These are phyloP conservation scores for Tilletia indica DNA, from an alignment of 1,284 basidiomycete species.

Conservation along the genomic window DNA sequence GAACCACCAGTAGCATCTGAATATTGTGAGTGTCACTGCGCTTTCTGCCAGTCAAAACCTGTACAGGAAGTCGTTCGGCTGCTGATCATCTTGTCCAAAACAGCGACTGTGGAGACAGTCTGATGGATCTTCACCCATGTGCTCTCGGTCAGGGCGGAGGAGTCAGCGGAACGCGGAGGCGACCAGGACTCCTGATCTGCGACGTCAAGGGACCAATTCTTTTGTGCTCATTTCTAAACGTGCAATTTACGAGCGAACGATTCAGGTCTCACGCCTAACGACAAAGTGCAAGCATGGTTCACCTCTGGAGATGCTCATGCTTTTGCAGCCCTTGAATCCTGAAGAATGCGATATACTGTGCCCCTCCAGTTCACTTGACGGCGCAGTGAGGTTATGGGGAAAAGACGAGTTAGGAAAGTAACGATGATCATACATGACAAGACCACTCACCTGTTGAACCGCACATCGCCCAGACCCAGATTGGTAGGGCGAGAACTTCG, in stretches of 20 bases:
- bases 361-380: conserved; percentile 18
- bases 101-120: conserved; percentile 9
- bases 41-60: no score
- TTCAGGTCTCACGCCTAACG: no score
- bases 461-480: conserved; percentile 52
- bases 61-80: no score
- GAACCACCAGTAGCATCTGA: conserved; percentile 19
- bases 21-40: conserved; percentile 1
- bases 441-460: conserved; percentile 25
- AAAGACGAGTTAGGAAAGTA: no score
- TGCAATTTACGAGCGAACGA: no score
- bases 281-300: no score
- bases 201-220: no score
- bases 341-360: conserved; percentile 8
- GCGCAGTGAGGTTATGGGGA: background rate
- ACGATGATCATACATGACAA: background rate
- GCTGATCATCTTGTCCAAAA: background rate
- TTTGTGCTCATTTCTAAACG: no score
- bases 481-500: conserved; percentile 50
- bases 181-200: no score
- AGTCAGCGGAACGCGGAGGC: no score
- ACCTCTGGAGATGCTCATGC: background rate
- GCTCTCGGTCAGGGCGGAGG: no score
- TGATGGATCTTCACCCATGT: background rate
- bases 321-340: conserved; percentile 8